A percentile compares a stretch with the other conserved stretches of the same genome.
phyloP scores from a whole-genome alignment of 148 eudicot species.

The Heliosperma pusillum region DNA sequence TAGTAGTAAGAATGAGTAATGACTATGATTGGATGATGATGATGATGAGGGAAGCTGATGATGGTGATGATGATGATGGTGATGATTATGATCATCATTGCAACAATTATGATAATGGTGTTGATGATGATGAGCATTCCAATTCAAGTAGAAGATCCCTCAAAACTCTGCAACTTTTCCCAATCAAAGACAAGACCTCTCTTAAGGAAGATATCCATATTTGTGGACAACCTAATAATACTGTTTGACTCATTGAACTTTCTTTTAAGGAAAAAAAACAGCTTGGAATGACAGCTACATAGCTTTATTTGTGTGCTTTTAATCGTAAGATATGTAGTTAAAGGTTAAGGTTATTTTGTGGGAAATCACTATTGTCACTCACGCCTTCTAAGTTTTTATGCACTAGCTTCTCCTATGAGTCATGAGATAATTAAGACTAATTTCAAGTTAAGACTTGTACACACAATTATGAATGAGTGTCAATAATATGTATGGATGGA shows the following conservation, averaged over 20 bases:
- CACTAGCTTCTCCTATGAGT: neutral
- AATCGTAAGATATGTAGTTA: neutral
- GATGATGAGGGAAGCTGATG: neutral
- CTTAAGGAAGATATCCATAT: slow-evolving; percentile 6
- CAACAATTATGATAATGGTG: neutral
- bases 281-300: neutral
- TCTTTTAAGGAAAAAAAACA: neutral
- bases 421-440: too few species aligned
- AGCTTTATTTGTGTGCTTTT: slow-evolving; percentile 6
- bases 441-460: too few species aligned
- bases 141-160: slow-evolving; percentile 31
- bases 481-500: neutral
- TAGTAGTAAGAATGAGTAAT: neutral
- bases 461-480: neutral
- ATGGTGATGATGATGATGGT: neutral
- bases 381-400: neutral
- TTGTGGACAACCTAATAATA: slow-evolving; percentile 2
- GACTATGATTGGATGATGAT: slow-evolving; percentile 23
- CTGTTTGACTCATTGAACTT: neutral
- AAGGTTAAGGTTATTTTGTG: neutral
- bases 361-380: neutral
- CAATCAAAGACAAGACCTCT: slow-evolving; percentile 43
- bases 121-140: slow-evolving; percentile 13
- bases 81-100: neutral
- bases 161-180: slow-evolving; percentile 79